These are phyloP conservation scores for Colletotrichum gigasporum DNA, from an alignment of 2,329 filamentous ascomycete genomes.

Conservation along the genomic window DNA sequence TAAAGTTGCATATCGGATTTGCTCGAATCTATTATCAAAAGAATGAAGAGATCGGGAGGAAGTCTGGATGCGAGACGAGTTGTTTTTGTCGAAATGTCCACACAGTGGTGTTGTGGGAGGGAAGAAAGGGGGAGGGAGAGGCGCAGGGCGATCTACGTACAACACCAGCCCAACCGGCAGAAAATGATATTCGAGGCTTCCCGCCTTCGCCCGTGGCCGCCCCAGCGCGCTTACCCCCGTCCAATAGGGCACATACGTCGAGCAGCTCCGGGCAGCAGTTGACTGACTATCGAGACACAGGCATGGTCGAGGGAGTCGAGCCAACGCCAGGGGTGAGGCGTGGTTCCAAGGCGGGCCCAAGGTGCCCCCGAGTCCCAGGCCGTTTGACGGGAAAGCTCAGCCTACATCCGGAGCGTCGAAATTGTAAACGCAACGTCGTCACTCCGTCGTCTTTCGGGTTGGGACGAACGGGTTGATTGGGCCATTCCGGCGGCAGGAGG, in stretches of 20 bases:
- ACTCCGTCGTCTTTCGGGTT: not conserved
- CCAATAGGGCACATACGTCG: constrained; percentile 27
- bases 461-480: constrained; percentile 11
- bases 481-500: constrained; percentile 6
- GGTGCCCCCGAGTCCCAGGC: not conserved
- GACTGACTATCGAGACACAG: constrained; percentile 19
- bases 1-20: constrained; percentile 32
- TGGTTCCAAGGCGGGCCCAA: constrained; percentile 17
- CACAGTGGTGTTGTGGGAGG: constrained; percentile 22
- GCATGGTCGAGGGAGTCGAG: constrained; percentile 5
- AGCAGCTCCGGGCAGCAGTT: not conserved
- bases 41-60: constrained; percentile 23
- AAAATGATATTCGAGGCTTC: constrained; percentile 29
- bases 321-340: constrained; percentile 16
- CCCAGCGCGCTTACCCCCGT: constrained; percentile 26
- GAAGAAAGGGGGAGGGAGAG: constrained; percentile 15
- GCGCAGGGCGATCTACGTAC: constrained; percentile 5
- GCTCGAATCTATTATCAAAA: constrained; percentile 28
- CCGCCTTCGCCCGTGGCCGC: constrained; percentile 27
- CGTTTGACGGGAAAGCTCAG: constrained; percentile 20
- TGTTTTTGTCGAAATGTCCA: constrained; percentile 30
- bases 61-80: constrained; percentile 20
- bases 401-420: constrained; percentile 15
- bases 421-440: constrained; percentile 20
- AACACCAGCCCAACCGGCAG: constrained; percentile 29